phyloP scores from a whole-genome alignment of 2,329 filamentous ascomycete genomes.

The Clarireedia hainanense region DNA sequence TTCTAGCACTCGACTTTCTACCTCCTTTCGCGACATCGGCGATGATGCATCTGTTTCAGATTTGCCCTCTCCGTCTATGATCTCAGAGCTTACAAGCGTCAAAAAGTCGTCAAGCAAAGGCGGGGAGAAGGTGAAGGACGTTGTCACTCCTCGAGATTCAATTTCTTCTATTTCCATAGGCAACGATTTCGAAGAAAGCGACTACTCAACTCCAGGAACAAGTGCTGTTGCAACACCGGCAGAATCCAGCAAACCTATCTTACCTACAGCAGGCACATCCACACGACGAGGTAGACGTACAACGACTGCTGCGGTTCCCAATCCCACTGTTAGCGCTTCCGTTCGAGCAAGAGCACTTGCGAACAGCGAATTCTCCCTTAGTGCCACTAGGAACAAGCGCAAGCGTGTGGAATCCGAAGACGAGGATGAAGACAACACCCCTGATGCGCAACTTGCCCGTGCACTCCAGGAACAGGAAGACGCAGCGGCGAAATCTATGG shows the following conservation, averaged over 20 bases:
- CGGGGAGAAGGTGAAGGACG: constrained; percentile 14
- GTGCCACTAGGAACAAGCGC: constrained; percentile 30
- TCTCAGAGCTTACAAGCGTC: constrained; percentile 10
- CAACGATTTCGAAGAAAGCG: constrained; percentile 37
- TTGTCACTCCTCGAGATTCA: constrained; percentile 25
- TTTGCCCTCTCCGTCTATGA: constrained; percentile 12
- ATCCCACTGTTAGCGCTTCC: constrained; percentile 33
- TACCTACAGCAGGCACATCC: constrained; percentile 7
- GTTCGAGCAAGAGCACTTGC: constrained; percentile 39
- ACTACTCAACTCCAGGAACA: constrained; percentile 55
- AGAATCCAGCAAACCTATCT: constrained; percentile 26
- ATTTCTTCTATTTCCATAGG: constrained; percentile 33
- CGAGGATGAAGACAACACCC: constrained; percentile 33
- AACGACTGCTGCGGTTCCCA: constrained; percentile 7
- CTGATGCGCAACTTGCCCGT: constrained; percentile 46
- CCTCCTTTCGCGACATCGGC: constrained; percentile 2
- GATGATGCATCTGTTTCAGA: constrained; percentile 15
- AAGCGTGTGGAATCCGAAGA: constrained; percentile 39
- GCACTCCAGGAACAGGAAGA: constrained; percentile 50
- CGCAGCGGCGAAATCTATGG: constrained; percentile 16
- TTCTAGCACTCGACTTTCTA: neutral
- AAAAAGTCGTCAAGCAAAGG: constrained; percentile 4
- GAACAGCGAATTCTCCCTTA: constrained; percentile 43
- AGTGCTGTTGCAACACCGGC: constrained; percentile 45
- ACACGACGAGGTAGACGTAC: constrained; percentile 21